Evolutionary conservation across 1,284 basidiomycete species (phyloP).

Genomic region (Coriolopsis trogii): DNA sequence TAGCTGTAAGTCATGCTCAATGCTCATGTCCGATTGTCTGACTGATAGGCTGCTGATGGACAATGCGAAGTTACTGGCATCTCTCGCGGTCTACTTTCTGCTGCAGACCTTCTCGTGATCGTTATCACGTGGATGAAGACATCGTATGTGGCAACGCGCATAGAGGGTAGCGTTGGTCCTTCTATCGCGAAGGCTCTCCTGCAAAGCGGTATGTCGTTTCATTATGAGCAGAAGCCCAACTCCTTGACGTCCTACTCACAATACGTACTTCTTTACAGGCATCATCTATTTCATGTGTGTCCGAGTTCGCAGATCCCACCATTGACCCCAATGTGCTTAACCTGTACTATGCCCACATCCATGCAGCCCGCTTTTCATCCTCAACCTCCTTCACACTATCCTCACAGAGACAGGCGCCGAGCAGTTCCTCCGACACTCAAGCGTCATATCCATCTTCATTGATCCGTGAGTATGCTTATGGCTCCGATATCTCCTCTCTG

Average conservation of each 20-base stretch:
- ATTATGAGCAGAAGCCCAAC: too few species aligned
- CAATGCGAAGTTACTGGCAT: background rate
- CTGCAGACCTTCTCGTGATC: constrained; percentile 3
- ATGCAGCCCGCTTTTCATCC: background rate
- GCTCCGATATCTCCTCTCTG: background rate
- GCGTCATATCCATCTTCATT: constrained; percentile 3
- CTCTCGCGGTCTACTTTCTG: constrained; percentile 3
- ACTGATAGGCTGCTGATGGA: background rate
- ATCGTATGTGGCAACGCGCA: background rate
- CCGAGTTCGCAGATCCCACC: background rate
- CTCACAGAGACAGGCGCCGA: constrained; percentile 3
- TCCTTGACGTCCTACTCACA: too few species aligned
- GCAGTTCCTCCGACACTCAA: constrained; percentile 5
- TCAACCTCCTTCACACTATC: constrained; percentile 5
- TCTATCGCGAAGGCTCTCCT: background rate
- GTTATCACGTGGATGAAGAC: constrained; percentile 5
- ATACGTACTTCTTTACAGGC: background rate
- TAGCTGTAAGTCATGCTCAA: background rate
- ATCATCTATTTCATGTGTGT: constrained; percentile 3
- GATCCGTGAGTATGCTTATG: background rate
- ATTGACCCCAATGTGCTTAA: too few species aligned
- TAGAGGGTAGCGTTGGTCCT: background rate
- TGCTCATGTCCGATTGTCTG: background rate
- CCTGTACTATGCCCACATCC: background rate
- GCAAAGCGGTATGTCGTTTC: background rate